Conservation (phyloP, 208 protist species). For the Acanthamoeba polyphaga region DNA sequence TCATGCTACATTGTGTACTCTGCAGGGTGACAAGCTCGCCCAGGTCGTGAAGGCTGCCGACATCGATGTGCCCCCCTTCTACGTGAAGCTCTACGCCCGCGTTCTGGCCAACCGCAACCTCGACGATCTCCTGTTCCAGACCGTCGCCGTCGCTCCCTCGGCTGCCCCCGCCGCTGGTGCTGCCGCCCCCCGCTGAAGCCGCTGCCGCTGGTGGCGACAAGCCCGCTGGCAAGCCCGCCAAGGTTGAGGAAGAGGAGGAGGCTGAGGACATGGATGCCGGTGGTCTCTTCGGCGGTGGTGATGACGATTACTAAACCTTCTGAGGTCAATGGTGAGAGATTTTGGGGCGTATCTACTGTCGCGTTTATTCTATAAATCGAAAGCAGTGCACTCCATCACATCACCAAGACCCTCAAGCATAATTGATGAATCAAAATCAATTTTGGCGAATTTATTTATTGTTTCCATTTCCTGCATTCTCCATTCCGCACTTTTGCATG, state of each 20-base stretch:
- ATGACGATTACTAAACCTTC: slow-evolving; percentile 12
- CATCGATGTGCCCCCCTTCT: slow-evolving; percentile 44
- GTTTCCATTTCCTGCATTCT: background rate
- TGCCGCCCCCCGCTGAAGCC: background rate
- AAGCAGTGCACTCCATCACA: background rate
- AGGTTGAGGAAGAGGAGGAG: slow-evolving; percentile 51
- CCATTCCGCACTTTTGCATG: background rate
- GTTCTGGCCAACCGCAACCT: slow-evolving; percentile 58
- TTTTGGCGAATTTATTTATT: background rate
- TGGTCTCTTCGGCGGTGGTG: slow-evolving; percentile 57
- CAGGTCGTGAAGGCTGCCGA: slow-evolving; percentile 53
- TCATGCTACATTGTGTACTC: background rate
- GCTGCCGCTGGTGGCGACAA: slow-evolving; percentile 30
- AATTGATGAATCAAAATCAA: background rate
- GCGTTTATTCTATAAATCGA: background rate
- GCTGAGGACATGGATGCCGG: slow-evolving; percentile 65
- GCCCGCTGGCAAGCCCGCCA: slow-evolving; percentile 39
- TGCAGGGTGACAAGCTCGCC: slow-evolving; percentile 56
- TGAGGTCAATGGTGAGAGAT: background rate
- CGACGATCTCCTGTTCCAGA: slow-evolving; percentile 64
- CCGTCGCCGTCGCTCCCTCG: slow-evolving; percentile 32
- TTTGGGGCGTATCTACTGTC: background rate
- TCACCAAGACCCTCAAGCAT: background rate
- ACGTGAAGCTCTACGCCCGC: slow-evolving; percentile 61
- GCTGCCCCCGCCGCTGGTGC: background rate